Evolutionary conservation across 2,329 filamentous ascomycete genomes (phyloP).

Genomic region (Aspergillus eucalypticola): DNA sequence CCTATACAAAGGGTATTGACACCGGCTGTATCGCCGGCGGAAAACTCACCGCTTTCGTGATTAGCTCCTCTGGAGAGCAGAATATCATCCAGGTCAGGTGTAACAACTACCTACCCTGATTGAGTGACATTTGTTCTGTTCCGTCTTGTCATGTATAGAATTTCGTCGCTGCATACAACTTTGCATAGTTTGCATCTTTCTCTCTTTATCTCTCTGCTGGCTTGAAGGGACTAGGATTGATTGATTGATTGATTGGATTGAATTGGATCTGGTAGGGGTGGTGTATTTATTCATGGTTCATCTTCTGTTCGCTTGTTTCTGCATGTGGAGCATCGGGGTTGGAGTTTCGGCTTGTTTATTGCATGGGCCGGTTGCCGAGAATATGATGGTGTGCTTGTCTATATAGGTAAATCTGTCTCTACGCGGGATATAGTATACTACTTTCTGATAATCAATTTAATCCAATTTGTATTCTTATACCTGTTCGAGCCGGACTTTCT

Average conservation of each 20-base stretch:
- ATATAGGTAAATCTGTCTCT: no score
- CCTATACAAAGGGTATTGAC: constrained; percentile 82
- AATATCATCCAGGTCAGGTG: constrained; percentile 47
- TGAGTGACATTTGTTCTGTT: constrained; percentile 3
- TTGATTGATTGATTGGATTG: not conserved
- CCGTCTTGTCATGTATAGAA: not conserved
- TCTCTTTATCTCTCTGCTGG: constrained; percentile 6
- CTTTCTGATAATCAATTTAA: no score
- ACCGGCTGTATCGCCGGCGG: constrained; percentile 77
- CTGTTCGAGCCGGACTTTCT: no score
- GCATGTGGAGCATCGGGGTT: not conserved
- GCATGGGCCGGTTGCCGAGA: no score
- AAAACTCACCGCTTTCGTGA: constrained; percentile 72
- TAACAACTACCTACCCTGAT: constrained; percentile 27
- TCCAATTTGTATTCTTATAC: accelerated
- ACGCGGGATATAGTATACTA: no score
- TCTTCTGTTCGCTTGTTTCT: not conserved
- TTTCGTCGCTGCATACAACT: not conserved
- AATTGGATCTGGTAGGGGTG: not conserved
- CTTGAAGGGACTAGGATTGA: constrained; percentile 3
- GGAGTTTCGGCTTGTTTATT: not conserved
- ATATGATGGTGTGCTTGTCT: not conserved
- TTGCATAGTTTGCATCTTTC: not conserved
- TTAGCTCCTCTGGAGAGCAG: constrained; percentile 57
- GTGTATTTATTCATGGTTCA: not conserved